Evolutionary conservation across 2,329 filamentous ascomycete genomes (phyloP).

Genomic region (Atkinsonella hypoxylon): DNA sequence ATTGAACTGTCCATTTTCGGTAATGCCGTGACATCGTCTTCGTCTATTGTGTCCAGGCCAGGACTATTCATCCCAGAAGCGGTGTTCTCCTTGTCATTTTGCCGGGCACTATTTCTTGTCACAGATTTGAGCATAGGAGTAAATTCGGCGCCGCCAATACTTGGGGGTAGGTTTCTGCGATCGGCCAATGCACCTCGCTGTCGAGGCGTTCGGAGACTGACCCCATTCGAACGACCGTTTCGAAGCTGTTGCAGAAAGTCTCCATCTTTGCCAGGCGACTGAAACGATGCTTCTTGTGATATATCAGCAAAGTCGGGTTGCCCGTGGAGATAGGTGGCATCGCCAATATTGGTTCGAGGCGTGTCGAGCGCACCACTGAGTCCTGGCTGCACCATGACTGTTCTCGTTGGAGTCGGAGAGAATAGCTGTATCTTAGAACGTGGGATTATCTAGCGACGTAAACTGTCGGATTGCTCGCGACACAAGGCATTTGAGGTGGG

Average conservation of each 20-base stretch:
- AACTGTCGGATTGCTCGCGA: neutral
- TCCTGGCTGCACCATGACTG: slow-evolving; percentile 51
- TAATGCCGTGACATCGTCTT: slow-evolving; percentile 63
- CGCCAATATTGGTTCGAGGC: slow-evolving; percentile 71
- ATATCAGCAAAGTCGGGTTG: slow-evolving; percentile 62
- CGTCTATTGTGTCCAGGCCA: slow-evolving; percentile 51
- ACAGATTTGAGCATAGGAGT: slow-evolving; percentile 82
- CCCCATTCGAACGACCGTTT: slow-evolving; percentile 45
- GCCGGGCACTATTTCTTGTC: slow-evolving; percentile 59
- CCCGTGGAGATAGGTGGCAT: slow-evolving; percentile 68
- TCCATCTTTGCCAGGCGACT: slow-evolving; percentile 56
- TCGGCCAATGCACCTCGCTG: slow-evolving; percentile 57
- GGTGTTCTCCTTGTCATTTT: slow-evolving; percentile 49
- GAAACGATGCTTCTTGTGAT: slow-evolving; percentile 79
- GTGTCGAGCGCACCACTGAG: slow-evolving; percentile 61
- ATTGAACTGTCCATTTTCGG: slow-evolving; percentile 63
- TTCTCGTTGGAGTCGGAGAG: slow-evolving; percentile 1
- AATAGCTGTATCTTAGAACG: neutral
- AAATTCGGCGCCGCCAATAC: slow-evolving; percentile 65
- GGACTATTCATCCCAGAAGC: slow-evolving; percentile 54
- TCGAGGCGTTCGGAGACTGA: slow-evolving; percentile 62
- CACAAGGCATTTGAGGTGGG: neutral
- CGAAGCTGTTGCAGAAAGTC: slow-evolving; percentile 67
- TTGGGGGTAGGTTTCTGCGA: slow-evolving; percentile 57
- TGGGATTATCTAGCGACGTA: neutral